Evolutionary conservation across 164 flowering plant genomes (phyloP).

Genomic region (Macadamia tetraphylla): DNA sequence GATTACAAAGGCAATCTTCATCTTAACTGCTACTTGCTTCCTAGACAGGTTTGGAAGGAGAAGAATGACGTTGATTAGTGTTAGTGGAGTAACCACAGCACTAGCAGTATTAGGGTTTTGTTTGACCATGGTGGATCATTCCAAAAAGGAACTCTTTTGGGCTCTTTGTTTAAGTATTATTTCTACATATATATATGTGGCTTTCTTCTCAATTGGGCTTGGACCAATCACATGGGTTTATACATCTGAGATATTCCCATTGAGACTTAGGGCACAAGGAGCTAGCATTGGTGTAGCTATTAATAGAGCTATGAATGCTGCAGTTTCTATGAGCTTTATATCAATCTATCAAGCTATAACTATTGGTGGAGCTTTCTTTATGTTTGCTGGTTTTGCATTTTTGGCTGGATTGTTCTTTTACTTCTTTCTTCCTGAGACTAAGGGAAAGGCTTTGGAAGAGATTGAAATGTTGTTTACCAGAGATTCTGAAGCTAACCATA

Average conservation of each 20-base stretch:
- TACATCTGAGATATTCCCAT: slow-evolving; percentile 30
- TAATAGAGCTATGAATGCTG: slow-evolving; percentile 24
- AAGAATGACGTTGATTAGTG: slow-evolving; percentile 27
- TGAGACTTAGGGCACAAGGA: slow-evolving; percentile 32
- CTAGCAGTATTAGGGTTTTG: slow-evolving; percentile 26
- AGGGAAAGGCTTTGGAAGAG: slow-evolving; percentile 25
- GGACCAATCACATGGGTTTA: slow-evolving; percentile 33
- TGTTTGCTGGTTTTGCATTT: slow-evolving; percentile 14
- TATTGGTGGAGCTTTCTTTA: slow-evolving; percentile 28
- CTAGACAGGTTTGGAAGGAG: slow-evolving; percentile 43
- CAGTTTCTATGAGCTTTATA: slow-evolving; percentile 24
- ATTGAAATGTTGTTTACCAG: slow-evolving; percentile 18
- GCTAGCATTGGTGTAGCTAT: slow-evolving; percentile 20
- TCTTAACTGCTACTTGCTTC: slow-evolving; percentile 26
- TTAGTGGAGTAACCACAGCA: slow-evolving; percentile 27
- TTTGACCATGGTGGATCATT: slow-evolving; percentile 27
- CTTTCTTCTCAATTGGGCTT: slow-evolving; percentile 29
- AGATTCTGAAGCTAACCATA: too few species aligned
- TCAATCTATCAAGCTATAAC: slow-evolving; percentile 29
- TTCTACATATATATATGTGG: slow-evolving; percentile 14
- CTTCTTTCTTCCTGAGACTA: slow-evolving; percentile 26
- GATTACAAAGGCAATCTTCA: slow-evolving; percentile 26
- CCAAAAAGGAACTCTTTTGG: slow-evolving; percentile 13
- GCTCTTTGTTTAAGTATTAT: slow-evolving; percentile 19
- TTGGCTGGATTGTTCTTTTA: slow-evolving; percentile 26